Evolutionary conservation across 2,329 filamentous ascomycete species (phyloP).

Genomic region (Fusarium sp.): DNA sequence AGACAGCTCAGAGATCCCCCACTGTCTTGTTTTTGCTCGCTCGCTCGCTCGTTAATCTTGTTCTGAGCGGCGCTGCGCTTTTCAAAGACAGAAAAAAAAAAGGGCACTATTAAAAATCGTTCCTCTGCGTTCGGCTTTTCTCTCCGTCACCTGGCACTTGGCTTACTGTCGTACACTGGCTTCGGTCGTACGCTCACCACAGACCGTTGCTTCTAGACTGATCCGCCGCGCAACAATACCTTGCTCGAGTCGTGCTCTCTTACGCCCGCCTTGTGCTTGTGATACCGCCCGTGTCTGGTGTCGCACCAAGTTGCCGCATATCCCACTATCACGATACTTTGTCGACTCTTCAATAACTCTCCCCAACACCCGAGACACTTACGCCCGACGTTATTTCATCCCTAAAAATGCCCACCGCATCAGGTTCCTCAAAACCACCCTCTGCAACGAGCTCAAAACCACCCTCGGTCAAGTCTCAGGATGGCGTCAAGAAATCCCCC

Average conservation of each 20-base stretch:
- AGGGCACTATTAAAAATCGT: conserved; percentile 6
- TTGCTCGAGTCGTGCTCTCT: conserved; percentile 36
- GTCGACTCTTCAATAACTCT: conserved; percentile 4
- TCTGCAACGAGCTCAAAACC: conserved; percentile 61
- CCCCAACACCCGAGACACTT: conserved; percentile 26
- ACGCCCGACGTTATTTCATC: conserved; percentile 1
- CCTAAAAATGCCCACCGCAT: conserved; percentile 50
- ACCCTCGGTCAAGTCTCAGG: conserved; percentile 62
- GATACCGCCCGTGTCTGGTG: conserved; percentile 21
- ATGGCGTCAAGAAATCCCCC: conserved; percentile 56
- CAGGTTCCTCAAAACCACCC: conserved; percentile 51
- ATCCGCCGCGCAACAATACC: conserved; percentile 38
- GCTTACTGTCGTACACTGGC: conserved; percentile 36
- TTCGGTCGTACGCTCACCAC: conserved; percentile 27
- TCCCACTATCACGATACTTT: conserved; percentile 18
- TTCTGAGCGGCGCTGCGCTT: conserved; percentile 23
- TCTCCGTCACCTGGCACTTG: conserved; percentile 17
- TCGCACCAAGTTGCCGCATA: conserved; percentile 34
- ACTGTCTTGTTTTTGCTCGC: conserved; percentile 33
- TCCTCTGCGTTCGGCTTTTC: conserved; percentile 29
- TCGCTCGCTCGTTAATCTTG: conserved; percentile 17
- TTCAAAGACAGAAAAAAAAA: neutral
- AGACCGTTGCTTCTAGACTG: conserved; percentile 36
- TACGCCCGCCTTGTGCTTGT: conserved; percentile 29
- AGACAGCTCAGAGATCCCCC: conserved; percentile 36